Conservation (phyloP, 108 stramenopile genomes). For the Schizochytrium sp. region DNA sequence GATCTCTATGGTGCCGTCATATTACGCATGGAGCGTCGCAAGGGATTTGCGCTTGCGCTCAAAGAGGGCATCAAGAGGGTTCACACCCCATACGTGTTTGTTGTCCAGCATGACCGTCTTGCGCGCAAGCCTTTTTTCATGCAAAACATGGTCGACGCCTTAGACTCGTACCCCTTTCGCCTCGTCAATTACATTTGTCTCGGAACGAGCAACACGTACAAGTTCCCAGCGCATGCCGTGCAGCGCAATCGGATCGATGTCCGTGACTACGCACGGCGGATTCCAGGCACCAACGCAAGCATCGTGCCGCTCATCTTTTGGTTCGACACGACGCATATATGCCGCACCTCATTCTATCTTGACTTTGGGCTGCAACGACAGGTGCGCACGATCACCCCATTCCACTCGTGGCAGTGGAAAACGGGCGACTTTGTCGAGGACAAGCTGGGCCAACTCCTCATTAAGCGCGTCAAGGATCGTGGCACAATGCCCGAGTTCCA, state of each 20-base stretch:
- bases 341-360: neutral
- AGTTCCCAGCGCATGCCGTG: neutral
- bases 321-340: neutral
- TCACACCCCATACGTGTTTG: neutral
- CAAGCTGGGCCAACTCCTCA: neutral
- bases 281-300: neutral
- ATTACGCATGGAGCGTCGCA: neutral
- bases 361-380: neutral
- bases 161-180: neutral
- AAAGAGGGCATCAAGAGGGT: neutral
- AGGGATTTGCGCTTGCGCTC: slow-evolving; percentile 1
- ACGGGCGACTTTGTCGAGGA: neutral
- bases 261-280: neutral
- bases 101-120: neutral
- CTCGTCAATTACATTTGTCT: neutral
- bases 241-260: neutral
- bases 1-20: neutral
- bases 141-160: neutral
- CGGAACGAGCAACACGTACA: neutral
- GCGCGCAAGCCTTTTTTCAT: neutral
- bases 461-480: neutral
- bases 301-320: neutral
- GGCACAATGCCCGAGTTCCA: neutral
- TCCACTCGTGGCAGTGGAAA: neutral
- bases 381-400: neutral